A percentile compares a stretch with the other conserved stretches of the same genome.
These are phyloP conservation scores for Chytriomyces confervae DNA, from an alignment of 192 early-diverging fungal species.

Conservation along the genomic window DNA sequence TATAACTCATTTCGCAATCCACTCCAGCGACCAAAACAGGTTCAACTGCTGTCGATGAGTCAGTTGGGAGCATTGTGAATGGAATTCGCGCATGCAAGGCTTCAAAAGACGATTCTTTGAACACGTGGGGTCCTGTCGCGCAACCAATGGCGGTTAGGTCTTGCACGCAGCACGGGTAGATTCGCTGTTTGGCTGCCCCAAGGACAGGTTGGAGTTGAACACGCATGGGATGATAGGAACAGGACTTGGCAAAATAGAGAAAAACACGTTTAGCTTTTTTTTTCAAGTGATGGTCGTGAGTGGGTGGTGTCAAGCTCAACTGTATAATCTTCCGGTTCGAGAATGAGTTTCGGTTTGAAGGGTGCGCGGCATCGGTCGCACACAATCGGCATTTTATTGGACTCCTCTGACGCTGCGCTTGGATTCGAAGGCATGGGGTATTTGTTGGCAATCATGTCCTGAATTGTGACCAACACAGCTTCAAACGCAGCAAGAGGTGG, in stretches of 20 bases:
- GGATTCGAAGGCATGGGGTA: constrained; percentile 12
- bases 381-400: neutral
- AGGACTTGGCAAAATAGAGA: neutral
- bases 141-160: constrained; percentile 55
- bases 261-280: neutral
- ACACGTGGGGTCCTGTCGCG: constrained; percentile 68
- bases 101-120: constrained; percentile 57
- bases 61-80: constrained; percentile 41
- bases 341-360: constrained; percentile 19
- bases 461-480: neutral
- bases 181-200: neutral
- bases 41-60: constrained; percentile 2
- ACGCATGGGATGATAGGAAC: constrained; percentile 1
- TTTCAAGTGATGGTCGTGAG: neutral
- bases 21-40: constrained; percentile 55
- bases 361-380: constrained; percentile 20
- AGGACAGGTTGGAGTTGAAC: neutral
- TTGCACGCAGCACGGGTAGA: constrained; percentile 57
- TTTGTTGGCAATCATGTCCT: neutral
- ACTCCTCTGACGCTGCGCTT: neutral
- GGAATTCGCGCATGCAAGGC: constrained; percentile 46
- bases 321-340: neutral
- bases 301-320: neutral
- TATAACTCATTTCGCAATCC: constrained; percentile 83
- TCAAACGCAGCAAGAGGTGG: constrained; percentile 8